Evolutionary conservation across 805 yeast genomes (phyloP), one percentile per base, ranked within the genome.

Genomic region (Metschnikowia lachancei): DNA sequence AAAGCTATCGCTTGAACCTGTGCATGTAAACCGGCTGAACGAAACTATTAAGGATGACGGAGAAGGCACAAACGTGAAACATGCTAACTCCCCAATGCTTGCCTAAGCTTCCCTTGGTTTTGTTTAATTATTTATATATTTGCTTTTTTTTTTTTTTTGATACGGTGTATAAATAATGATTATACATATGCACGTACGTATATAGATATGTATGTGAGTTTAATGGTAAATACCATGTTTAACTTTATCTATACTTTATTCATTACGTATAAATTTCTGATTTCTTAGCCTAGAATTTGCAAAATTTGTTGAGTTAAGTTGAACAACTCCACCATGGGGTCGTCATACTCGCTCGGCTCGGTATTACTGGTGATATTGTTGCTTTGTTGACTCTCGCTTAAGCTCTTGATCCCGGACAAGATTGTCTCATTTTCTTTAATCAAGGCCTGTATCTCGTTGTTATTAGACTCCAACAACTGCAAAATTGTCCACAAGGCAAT

Each of bases 401-500:
- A 63, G 48, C 71, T 75, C 57, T 77, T 80, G 22, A 82, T 81
- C 7, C 81, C 80, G 29, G 72, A 67, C 39, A 81, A 72, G 17
- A 81, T 76, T 14, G 78, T 71, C 42, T 72, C 75, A 56, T 81
- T 80, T 38, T 70, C 77, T 58, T 79, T 80, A 35, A 82, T 79
- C 56, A 80, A 66, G 14, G 74, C 60, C 52, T 75, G 76, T 58
- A 85, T 73, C 61, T 82, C 82, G 43, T 66, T 65, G 61, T 90
- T 87, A 57, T 85, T 87, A 50, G 95, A 83, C 67, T 94, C 99
- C 54, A 94, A 77, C 53, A 94, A 76, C 69, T 94, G 99, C 56
- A 92, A 75, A 55, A 91, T 85, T 36, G 97, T 92, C 99, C 99
- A 94, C 50, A 91, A 78, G 1, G 98, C 97, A 68, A 94, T 94